Percentiles rank a stretch among this genome's conserved stretches.
Evolutionary conservation across 768 basidiomycete genomes (phyloP).

Genomic region (Tricholoma terreum): DNA sequence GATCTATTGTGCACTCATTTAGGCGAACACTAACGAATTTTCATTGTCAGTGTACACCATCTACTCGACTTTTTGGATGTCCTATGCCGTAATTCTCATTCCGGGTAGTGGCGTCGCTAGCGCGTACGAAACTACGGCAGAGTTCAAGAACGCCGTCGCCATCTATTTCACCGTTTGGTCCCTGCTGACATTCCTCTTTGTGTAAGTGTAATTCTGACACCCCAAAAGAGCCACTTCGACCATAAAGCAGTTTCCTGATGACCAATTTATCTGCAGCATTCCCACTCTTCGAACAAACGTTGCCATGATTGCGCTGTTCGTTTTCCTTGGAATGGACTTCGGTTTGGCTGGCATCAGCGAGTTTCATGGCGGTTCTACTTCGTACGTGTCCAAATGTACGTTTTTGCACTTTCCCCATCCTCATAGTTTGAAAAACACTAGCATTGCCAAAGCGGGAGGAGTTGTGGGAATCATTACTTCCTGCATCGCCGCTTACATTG

Average conservation of each 20-base stretch:
- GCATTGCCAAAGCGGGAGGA: conserved; percentile 41
- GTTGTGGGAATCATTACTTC: conserved; percentile 42
- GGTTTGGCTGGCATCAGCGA: conserved; percentile 38
- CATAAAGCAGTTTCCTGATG: background rate
- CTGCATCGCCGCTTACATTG: conserved; percentile 46
- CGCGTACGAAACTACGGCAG: conserved; percentile 43
- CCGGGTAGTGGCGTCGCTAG: conserved; percentile 61
- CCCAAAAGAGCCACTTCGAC: too few species aligned
- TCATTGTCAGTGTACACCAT: conserved; percentile 62
- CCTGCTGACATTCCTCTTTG: conserved; percentile 63
- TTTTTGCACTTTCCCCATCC: too few species aligned
- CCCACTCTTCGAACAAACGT: conserved; percentile 37
- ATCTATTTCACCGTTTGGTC: conserved; percentile 77
- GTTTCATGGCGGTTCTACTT: conserved; percentile 20
- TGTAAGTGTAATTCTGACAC: conserved; percentile 40
- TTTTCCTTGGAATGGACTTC: conserved; percentile 38
- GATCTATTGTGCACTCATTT: background rate
- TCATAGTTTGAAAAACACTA: conserved; percentile 2
- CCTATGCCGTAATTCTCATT: conserved; percentile 69
- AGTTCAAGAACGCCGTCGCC: conserved; percentile 56
- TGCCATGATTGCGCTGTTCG: conserved; percentile 38
- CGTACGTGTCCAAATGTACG: background rate
- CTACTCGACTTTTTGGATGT: conserved; percentile 91
- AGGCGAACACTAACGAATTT: conserved; percentile 1
- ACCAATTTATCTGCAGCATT: conserved; percentile 23